A percentile compares a stretch with the other conserved stretches of the same genome.
phyloP scores from a whole-genome alignment of 1,284 basidiomycete species.

The Mycena sp. region DNA sequence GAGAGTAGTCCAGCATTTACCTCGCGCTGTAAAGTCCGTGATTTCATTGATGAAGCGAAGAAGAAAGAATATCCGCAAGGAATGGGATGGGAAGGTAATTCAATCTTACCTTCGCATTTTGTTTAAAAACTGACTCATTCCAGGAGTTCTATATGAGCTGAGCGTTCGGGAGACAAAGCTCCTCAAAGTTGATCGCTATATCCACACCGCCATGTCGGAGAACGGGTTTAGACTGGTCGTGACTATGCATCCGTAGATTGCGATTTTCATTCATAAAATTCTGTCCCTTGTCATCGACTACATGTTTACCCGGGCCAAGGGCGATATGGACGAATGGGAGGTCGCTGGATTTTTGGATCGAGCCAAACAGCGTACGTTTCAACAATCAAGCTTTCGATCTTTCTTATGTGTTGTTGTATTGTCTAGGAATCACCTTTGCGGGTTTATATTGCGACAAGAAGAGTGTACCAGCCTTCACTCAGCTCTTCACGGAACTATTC shows the following conservation, averaged over 20 bases:
- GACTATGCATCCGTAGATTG: constrained; percentile 26
- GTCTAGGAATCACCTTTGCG: constrained; percentile 28
- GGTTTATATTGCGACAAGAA: constrained; percentile 31
- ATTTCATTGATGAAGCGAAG: neutral
- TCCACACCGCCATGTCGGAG: constrained; percentile 19
- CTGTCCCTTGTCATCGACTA: constrained; percentile 26
- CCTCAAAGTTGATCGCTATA: neutral
- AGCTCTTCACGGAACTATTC: constrained; percentile 3
- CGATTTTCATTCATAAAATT: constrained; percentile 20
- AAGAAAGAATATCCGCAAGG: constrained; percentile 13
- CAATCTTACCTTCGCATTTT: neutral
- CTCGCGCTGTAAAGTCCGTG: constrained; percentile 1
- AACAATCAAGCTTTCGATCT: neutral
- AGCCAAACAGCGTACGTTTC: constrained; percentile 10
- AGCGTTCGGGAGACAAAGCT: neutral
- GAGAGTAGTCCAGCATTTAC: constrained; percentile 14
- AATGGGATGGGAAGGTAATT: constrained; percentile 14
- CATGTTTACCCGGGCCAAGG: constrained; percentile 30
- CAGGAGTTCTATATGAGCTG: constrained; percentile 9
- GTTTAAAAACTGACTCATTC: neutral
- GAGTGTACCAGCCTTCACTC: neutral
- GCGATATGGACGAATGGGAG: constrained; percentile 31
- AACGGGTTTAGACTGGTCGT: constrained; percentile 19
- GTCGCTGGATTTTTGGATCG: constrained; percentile 23
- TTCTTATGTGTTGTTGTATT: neutral